phyloP scores from a whole-genome alignment of 1,284 basidiomycete species.

The Trametes versicolor region DNA sequence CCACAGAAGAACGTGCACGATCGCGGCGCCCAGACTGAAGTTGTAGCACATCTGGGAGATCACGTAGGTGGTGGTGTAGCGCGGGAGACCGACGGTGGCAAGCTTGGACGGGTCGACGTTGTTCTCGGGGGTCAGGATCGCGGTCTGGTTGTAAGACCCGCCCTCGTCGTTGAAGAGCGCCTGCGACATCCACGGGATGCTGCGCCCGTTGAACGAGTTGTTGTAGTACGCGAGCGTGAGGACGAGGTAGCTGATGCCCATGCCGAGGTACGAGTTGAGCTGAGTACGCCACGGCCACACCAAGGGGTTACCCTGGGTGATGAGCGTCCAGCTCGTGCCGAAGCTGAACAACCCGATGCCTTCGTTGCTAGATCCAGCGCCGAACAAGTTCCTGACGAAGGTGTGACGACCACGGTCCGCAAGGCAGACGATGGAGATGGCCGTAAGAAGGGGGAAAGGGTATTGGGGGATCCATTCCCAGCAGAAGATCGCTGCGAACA shows the following conservation, averaged over 20 bases:
- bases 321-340: slow-evolving; percentile 61
- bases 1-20: slow-evolving; percentile 61
- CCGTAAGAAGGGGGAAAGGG: slow-evolving; percentile 55
- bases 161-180: slow-evolving; percentile 56
- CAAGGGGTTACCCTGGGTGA: slow-evolving; percentile 62
- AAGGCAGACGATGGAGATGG: slow-evolving; percentile 60
- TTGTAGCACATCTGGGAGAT: slow-evolving; percentile 62
- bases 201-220: slow-evolving; percentile 58
- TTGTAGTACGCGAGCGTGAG: slow-evolving; percentile 58
- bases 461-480: slow-evolving; percentile 61
- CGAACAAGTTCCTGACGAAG: slow-evolving; percentile 60
- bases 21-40: slow-evolving; percentile 57
- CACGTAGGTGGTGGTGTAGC: slow-evolving; percentile 61
- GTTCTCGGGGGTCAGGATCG: slow-evolving; percentile 54
- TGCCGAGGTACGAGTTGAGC: slow-evolving; percentile 56
- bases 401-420: slow-evolving; percentile 56
- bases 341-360: slow-evolving; percentile 61
- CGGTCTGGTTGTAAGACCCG: slow-evolving; percentile 54
- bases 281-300: slow-evolving; percentile 61
- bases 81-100: slow-evolving; percentile 52
- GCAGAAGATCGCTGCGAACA: slow-evolving; percentile 60
- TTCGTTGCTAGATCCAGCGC: slow-evolving; percentile 62
- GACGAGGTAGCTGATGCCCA: slow-evolving; percentile 58
- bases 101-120: slow-evolving; percentile 52
- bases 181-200: slow-evolving; percentile 60